Conservation (phyloP, 2,329 filamentous ascomycete species). For the Curvularia spicifera region DNA sequence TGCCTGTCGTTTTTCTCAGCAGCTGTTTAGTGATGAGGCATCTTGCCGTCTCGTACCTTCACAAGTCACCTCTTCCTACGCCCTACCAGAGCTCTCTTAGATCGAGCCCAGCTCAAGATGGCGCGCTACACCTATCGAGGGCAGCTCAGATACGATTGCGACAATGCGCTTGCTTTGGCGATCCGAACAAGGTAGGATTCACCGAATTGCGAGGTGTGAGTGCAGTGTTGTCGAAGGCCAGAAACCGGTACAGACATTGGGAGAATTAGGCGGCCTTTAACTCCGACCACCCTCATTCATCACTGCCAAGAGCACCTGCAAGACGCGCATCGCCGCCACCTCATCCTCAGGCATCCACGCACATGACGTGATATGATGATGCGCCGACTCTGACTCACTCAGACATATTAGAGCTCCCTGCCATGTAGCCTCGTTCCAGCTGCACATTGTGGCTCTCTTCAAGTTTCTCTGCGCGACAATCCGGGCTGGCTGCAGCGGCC, state of each 20-base stretch:
- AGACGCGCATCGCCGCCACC: constrained; percentile 10
- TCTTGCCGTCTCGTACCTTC: constrained; percentile 12
- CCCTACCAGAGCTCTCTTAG: constrained; percentile 9
- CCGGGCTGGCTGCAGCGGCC: not conserved
- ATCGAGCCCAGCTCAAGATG: constrained; percentile 9
- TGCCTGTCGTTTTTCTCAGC: constrained; percentile 11
- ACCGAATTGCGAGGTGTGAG: not conserved
- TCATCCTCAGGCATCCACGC: constrained; percentile 10
- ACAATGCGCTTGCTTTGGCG: constrained; percentile 15
- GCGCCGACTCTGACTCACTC: constrained; percentile 26
- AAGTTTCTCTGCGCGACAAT: not conserved
- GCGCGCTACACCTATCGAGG: not conserved
- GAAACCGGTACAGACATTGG: constrained; percentile 10
- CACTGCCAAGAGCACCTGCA: constrained; percentile 16
- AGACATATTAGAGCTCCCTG: not conserved
- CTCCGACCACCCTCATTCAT: constrained; percentile 22
- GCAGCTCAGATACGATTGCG: not conserved
- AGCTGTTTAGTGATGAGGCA: not conserved
- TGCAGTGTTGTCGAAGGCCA: constrained; percentile 13
- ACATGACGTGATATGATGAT: constrained; percentile 15
- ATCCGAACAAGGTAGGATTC: constrained; percentile 1
- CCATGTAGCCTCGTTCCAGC: not conserved
- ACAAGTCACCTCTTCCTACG: constrained; percentile 8
- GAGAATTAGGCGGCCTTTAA: constrained; percentile 29
- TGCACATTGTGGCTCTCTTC: not conserved